Conservation (phyloP, 2,329 filamentous ascomycete species). For the Ascochyta fabae region DNA sequence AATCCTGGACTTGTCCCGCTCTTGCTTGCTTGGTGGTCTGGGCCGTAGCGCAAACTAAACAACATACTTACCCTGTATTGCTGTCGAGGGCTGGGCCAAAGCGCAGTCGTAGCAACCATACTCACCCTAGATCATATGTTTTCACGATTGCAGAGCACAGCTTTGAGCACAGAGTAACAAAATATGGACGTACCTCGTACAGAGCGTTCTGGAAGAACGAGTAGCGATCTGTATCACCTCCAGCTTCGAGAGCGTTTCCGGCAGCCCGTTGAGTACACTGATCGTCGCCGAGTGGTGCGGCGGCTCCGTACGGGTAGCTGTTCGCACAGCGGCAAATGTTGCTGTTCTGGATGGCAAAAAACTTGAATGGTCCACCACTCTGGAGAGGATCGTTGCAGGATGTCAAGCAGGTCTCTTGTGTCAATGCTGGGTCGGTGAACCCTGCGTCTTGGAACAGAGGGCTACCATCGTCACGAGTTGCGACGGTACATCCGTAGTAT, state of each 20-base stretch:
- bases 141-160: conserved; percentile 18
- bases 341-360: conserved; percentile 1
- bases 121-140: background rate
- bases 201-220: background rate
- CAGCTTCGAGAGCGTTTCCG: background rate
- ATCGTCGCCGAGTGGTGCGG: background rate
- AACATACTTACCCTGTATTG: conserved; percentile 15
- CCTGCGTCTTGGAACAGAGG: background rate
- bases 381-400: background rate
- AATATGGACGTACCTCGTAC: conserved; percentile 9
- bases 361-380: background rate
- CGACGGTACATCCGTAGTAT: background rate
- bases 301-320: background rate
- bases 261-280: background rate
- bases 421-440: background rate
- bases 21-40: conserved; percentile 6
- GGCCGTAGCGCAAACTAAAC: conserved; percentile 14
- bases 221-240: background rate
- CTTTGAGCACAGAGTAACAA: conserved; percentile 17
- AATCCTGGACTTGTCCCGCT: background rate
- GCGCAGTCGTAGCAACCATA: conserved; percentile 4
- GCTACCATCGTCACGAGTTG: too few relatives aligned
- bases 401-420: background rate
- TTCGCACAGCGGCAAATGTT: conserved; percentile 2
- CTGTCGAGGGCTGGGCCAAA: background rate